These are phyloP conservation scores for Salvia sclarea DNA, from an alignment of 305 asterid species.

Conservation along the genomic window DNA sequence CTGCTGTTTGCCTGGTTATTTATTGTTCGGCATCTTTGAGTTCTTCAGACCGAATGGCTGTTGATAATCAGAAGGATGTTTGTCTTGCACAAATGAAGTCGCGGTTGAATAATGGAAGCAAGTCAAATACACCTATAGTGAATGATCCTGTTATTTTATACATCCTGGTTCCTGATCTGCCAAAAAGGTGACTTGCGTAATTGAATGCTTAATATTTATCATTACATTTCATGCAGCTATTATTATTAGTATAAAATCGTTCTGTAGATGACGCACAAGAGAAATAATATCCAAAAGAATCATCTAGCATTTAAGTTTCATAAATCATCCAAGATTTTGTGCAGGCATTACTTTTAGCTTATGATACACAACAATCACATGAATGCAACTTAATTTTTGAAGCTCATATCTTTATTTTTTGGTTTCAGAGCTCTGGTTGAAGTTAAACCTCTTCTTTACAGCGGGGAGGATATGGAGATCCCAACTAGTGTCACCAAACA, in stretches of 20 bases:
- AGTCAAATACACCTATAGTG: slow-evolving; percentile 36
- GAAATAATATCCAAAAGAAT: neutral
- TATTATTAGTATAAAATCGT: slow-evolving; percentile 3
- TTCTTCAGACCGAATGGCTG: slow-evolving; percentile 51
- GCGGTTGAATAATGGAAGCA: slow-evolving; percentile 43
- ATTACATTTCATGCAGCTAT: slow-evolving; percentile 9
- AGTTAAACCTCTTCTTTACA: slow-evolving; percentile 81
- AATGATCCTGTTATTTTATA: slow-evolving; percentile 59
- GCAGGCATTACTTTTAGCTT: slow-evolving; percentile 22
- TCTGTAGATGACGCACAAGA: neutral
- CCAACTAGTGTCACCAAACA: slow-evolving; percentile 38
- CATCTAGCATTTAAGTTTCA: neutral
- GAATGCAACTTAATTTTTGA: slow-evolving; percentile 3
- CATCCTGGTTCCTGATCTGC: slow-evolving; percentile 89
- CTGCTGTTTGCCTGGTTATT: slow-evolving; percentile 57
- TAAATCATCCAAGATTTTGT: slow-evolving; percentile 10
- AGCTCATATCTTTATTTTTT: slow-evolving; percentile 20
- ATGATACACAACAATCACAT: neutral
- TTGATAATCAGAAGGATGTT: slow-evolving; percentile 56
- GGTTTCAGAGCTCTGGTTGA: slow-evolving; percentile 80
- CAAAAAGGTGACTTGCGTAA: slow-evolving; percentile 65
- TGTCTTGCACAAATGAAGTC: slow-evolving; percentile 57
- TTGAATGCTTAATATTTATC: slow-evolving; percentile 11
- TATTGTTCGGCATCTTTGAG: slow-evolving; percentile 68
- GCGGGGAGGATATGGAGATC: slow-evolving; percentile 43